A percentile compares a stretch with the other conserved stretches of the same genome.
These are phyloP conservation scores for Coemansia sp. DNA, from an alignment of 192 early-diverging fungal genomes.

Conservation along the genomic window DNA sequence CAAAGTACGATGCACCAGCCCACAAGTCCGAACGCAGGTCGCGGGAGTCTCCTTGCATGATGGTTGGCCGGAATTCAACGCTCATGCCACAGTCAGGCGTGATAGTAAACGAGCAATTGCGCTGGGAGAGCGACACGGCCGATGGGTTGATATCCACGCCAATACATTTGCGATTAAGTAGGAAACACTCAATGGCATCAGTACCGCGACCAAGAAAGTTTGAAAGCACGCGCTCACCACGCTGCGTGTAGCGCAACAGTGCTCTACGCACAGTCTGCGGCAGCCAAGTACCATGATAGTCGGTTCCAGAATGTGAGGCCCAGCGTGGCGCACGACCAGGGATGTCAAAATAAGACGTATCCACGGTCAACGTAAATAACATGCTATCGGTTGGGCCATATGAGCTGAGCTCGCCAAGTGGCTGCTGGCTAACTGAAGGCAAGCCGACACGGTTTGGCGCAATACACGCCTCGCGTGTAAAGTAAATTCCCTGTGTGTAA, in stretches of 20 bases:
- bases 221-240: slow-evolving; percentile 78
- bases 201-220: slow-evolving; percentile 94
- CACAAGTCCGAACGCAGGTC: slow-evolving; percentile 53
- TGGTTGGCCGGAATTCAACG: slow-evolving; percentile 77
- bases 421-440: slow-evolving; percentile 41
- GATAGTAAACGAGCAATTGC: slow-evolving; percentile 82
- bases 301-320: slow-evolving; percentile 88
- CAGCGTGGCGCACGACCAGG: slow-evolving; percentile 87
- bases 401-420: slow-evolving; percentile 44
- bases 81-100: slow-evolving; percentile 61
- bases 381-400: slow-evolving; percentile 53
- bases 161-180: slow-evolving; percentile 72
- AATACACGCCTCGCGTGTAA: slow-evolving; percentile 52
- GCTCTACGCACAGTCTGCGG: slow-evolving; percentile 85
- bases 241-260: slow-evolving; percentile 70
- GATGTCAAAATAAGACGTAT: slow-evolving; percentile 88
- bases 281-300: slow-evolving; percentile 94
- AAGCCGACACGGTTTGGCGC: slow-evolving; percentile 16
- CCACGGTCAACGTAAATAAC: slow-evolving; percentile 72
- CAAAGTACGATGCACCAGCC: slow-evolving; percentile 57
- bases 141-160: slow-evolving; percentile 91
- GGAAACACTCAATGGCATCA: slow-evolving; percentile 86
- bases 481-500: slow-evolving; percentile 46
- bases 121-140: slow-evolving; percentile 76
- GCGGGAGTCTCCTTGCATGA: slow-evolving; percentile 81